A percentile compares a stretch with the other conserved stretches of the same genome.
phyloP scores from a whole-genome alignment of 768 basidiomycete genomes.

The Pleurotus salmoneostramineus region DNA sequence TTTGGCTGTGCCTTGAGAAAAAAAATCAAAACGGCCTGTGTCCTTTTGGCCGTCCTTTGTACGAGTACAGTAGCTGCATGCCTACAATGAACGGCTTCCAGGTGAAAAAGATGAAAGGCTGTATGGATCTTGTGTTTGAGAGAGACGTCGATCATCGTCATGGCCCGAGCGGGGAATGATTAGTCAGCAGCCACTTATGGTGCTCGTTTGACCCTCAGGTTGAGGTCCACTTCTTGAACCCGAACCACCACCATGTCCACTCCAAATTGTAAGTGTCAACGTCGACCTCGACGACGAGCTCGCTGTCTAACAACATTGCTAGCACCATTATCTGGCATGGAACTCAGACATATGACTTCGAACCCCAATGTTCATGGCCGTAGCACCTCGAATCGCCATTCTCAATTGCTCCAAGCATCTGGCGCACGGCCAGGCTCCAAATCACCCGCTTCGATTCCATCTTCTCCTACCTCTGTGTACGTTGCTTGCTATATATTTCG shows the following conservation, averaged over 20 bases:
- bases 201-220: neutral
- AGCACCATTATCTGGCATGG: no score
- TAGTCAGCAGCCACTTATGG: conserved; percentile 1
- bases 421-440: conserved; percentile 50
- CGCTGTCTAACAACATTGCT: no score
- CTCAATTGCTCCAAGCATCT: conserved; percentile 42
- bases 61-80: neutral
- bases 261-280: conserved; percentile 3
- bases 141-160: conserved; percentile 5
- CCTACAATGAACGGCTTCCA: neutral
- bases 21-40: neutral
- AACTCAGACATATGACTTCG: conserved; percentile 57
- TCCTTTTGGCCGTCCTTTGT: neutral
- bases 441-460: conserved; percentile 74
- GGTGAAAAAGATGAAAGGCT: neutral
- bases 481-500: conserved; percentile 18
- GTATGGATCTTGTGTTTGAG: neutral
- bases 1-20: neutral
- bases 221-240: neutral
- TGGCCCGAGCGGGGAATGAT: neutral
- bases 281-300: neutral
- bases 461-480: conserved; percentile 76
- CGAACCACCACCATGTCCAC: conserved; percentile 4
- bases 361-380: conserved; percentile 31
- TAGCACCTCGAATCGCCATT: conserved; percentile 24